Evolutionary conservation across 1,139 yeast genomes (phyloP), one percentile per base, ranked within the genome.

Genomic region (Taphrina deformans): DNA sequence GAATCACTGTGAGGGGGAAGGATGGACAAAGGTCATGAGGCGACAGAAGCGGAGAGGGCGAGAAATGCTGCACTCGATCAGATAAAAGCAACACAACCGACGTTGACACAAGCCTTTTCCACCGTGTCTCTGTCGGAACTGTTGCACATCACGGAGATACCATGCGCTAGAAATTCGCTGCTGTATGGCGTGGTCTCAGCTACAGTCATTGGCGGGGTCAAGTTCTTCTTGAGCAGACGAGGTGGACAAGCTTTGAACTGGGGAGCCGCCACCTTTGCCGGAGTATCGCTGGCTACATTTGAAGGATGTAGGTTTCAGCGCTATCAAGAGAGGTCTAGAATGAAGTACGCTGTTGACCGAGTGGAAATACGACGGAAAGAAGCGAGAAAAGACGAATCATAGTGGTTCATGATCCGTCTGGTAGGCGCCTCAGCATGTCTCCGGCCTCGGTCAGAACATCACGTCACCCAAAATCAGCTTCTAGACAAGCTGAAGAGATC

Each of bases 11-110:
- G 10, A 29, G 10, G 33, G 6, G 35, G 40, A 38, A 38, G 41
- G 26, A 59, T 59, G 63, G 63, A 59, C 51, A 59, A 59, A 23
- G 63, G 63, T 12, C 63, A 59, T 41, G 63, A 59, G 23, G 63
- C 35, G 23, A 38, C 63, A 12, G 63, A 59, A 27, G 63, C 63
- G n/a, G 63, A 59, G 24, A 24, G 50, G 21, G 38, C 56, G 10
- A 55, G 63, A 29, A 40, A 48, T 14, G 51, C 55, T 29, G 51
- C 63, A 6, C 27, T 59, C 38, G 63, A 59, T 16, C 35, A 51
- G 18, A 40, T 59, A 33, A 59, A 59, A 29, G 50, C 44, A 9
- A 38, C 51, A 33, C 31, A 45, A 23, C 63, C 63, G 40, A 41
- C 63, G 40, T 14, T 59, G 24, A 7, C 45, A 10, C 56, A 59